Evolutionary conservation across 805 yeast species (phyloP).

Genomic region (Candida takata): DNA sequence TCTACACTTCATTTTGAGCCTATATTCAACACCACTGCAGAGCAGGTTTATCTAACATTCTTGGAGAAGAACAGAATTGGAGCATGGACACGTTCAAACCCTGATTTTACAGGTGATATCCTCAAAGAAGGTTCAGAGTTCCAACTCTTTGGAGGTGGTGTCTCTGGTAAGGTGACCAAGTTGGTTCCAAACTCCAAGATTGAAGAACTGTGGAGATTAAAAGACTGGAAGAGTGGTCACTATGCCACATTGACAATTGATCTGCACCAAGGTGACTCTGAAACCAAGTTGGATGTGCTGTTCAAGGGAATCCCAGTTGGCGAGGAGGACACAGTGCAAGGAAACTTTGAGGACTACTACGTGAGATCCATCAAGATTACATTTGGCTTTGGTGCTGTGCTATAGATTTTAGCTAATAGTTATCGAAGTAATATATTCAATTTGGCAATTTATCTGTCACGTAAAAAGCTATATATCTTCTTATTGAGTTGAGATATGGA

Average conservation of each 20-base stretch:
- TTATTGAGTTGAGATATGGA: no score
- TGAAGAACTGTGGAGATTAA: conserved; percentile 78
- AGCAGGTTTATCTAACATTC: conserved; percentile 73
- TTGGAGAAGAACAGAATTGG: conserved; percentile 69
- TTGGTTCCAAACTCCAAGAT: conserved; percentile 54
- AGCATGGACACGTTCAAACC: conserved; percentile 84
- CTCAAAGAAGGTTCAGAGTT: conserved; percentile 51
- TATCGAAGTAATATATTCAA: no score
- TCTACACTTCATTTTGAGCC: conserved; percentile 72
- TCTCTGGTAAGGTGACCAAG: conserved; percentile 60
- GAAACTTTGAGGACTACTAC: conserved; percentile 84
- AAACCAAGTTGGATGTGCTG: conserved; percentile 69
- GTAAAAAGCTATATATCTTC: no score
- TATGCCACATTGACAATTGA: conserved; percentile 60
- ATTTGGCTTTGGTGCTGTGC: conserved; percentile 93
- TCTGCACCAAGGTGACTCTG: conserved; percentile 74
- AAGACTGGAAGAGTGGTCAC: conserved; percentile 84
- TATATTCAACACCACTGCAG: conserved; percentile 80
- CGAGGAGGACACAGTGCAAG: conserved; percentile 81
- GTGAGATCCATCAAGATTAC: conserved; percentile 83
- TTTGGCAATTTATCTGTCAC: no score
- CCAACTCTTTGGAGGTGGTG: conserved; percentile 81
- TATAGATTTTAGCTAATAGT: no score
- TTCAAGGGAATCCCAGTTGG: conserved; percentile 93
- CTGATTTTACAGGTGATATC: conserved; percentile 41